A percentile compares a stretch with the other conserved stretches of the same genome.
Conservation (phyloP, 352 stramenopile genomes). For the Thraustochytrium sp. region DNA sequence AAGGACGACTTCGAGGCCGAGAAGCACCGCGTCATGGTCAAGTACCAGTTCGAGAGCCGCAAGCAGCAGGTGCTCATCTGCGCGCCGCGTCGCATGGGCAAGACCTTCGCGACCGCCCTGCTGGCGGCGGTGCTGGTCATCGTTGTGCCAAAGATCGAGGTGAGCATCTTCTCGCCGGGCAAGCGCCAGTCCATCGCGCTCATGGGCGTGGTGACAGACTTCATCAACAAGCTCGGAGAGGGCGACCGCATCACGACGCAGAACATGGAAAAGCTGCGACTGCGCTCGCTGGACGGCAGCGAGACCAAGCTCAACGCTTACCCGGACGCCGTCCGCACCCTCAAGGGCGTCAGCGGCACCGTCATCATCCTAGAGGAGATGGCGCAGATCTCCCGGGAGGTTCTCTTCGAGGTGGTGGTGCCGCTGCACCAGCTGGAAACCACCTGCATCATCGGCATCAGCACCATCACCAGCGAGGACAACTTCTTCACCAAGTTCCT, state of each 20-base stretch:
- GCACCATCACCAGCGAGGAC: not conserved
- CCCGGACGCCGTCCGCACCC: not conserved
- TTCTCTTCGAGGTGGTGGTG: not conserved
- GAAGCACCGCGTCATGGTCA: not conserved
- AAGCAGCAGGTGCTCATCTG: conserved; percentile 4
- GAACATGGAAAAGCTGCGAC: not conserved
- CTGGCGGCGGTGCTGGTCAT: not conserved
- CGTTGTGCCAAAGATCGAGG: not conserved
- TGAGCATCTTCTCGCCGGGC: not conserved
- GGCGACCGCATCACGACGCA: not conserved
- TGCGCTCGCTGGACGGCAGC: not conserved
- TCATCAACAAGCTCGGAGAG: not conserved
- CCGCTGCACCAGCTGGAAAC: conserved; percentile 3
- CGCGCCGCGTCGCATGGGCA: not conserved
- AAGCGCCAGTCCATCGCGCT: not conserved
- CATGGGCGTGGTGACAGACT: not conserved
- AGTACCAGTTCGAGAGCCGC: conserved; percentile 2
- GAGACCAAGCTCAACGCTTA: not conserved
- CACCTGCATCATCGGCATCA: conserved; percentile 8
- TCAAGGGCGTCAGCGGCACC: not conserved
- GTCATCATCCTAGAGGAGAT: conserved; percentile 12
- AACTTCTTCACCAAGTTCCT: conserved; percentile 23
- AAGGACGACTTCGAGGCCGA: not conserved
- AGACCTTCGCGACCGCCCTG: not conserved
- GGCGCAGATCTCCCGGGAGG: conserved; percentile 8